Evolutionary conservation across 1,284 basidiomycete genomes (phyloP).

Genomic region (Lentinula novae-zelandiae): DNA sequence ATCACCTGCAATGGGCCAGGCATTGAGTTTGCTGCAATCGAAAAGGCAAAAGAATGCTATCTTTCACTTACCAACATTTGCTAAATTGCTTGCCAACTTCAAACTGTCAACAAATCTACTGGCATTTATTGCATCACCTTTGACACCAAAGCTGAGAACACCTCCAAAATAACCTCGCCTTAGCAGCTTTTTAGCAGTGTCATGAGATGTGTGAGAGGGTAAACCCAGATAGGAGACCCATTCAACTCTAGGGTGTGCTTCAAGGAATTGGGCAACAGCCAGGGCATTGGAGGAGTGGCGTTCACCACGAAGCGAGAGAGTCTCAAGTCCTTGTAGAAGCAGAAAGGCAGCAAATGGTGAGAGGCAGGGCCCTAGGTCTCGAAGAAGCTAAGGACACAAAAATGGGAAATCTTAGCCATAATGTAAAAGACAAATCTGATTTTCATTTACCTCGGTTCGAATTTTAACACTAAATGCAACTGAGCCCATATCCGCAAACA

Average conservation of each 20-base stretch:
- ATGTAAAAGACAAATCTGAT: not conserved
- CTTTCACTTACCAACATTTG: constrained; percentile 64
- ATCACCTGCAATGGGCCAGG: constrained; percentile 34
- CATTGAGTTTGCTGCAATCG: not conserved
- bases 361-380: constrained; percentile 73
- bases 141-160: constrained; percentile 80
- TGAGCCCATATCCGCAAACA: constrained; percentile 72
- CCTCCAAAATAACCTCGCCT: constrained; percentile 67
- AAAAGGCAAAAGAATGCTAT: not conserved
- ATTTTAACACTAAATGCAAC: constrained; percentile 74
- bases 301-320: constrained; percentile 76
- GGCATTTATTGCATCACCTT: constrained; percentile 59
- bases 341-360: constrained; percentile 85
- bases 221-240: constrained; percentile 88
- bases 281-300: constrained; percentile 77
- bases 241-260: constrained; percentile 64
- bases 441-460: constrained; percentile 39
- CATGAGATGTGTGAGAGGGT: constrained; percentile 59
- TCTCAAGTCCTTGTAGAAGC: constrained; percentile 85
- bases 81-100: constrained; percentile 72
- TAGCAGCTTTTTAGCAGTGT: constrained; percentile 56
- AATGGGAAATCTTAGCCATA: not conserved
- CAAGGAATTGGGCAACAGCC: constrained; percentile 66
- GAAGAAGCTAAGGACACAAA: constrained; percentile 47
- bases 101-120: constrained; percentile 72